Evolutionary conservation across 129 eudicot species (phyloP).

Genomic region (Chrysanthemum lavandulifolium): DNA sequence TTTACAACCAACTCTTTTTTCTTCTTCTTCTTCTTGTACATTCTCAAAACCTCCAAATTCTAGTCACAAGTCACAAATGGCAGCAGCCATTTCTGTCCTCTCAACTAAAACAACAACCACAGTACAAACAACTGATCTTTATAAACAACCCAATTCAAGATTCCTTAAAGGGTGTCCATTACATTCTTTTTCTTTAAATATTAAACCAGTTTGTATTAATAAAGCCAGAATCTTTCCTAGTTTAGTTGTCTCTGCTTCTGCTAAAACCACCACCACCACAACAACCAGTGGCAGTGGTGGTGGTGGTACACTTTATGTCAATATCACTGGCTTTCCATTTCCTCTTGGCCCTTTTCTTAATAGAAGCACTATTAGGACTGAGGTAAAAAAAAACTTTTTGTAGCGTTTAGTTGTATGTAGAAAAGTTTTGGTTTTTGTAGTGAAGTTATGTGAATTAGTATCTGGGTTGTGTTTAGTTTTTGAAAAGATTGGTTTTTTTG

Average conservation of each 20-base stretch:
- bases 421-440: not conserved
- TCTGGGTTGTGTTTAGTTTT: conserved; percentile 17
- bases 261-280: conserved; percentile 22
- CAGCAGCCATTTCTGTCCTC: conserved; percentile 50
- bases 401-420: conserved; percentile 13
- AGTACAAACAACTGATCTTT: conserved; percentile 26
- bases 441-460: not conserved
- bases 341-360: conserved; percentile 98
- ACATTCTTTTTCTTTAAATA: conserved; percentile 31
- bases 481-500: not conserved
- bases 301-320: conserved; percentile 78
- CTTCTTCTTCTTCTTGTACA: not conserved
- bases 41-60: not conserved
- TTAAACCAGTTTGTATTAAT: conserved; percentile 26
- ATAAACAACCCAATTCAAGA: conserved; percentile 37
- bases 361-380: conserved; percentile 79
- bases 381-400: conserved; percentile 39
- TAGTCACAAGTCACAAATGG: conserved; percentile 28
- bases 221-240: conserved; percentile 27
- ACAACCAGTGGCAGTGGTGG: conserved; percentile 25
- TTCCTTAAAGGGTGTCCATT: conserved; percentile 47
- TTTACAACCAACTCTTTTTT: not conserved
- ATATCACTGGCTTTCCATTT: conserved; percentile 93
- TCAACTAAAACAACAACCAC: conserved; percentile 43
- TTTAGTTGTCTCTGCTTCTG: conserved; percentile 58